Base-by-base conservation (phyloP, 2,329 filamentous ascomycete species). In the Conoideocrella luteorostrata region DNA sequence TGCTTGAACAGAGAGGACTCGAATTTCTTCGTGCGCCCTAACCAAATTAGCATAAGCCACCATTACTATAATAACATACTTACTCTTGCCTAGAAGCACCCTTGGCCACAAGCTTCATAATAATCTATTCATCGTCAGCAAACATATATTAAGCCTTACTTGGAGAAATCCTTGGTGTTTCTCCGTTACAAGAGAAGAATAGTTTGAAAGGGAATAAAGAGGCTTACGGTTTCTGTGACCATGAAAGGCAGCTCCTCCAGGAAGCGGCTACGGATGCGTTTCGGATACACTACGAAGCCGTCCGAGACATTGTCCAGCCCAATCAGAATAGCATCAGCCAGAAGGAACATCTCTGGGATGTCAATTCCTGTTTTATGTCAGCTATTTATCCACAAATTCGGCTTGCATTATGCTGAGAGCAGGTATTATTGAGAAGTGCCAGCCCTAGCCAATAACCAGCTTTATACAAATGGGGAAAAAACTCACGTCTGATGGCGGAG, bases 231-330 rank as follows among this genome's bases (percentile, higher is more conserved):
- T 45, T 55, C 60, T 7, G 82, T 89, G 7, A 81, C 76, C 84
- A 91, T 94, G 67, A 95, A 95, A 1, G 90, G 90, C 12, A 96
- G 77, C 65, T 94, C 86, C 49, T 82, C 76, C 53, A 81, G 75
- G 36, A 94, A 71, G 49, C 76, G 81, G 46, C 75, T 71, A 47
- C 74, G 70, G 60, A 94, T 88, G 44, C 81, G 73, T 45, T 78
- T 75, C 3, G 87, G 86, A 65, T 94, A 95, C 30, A 95, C 77
- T n/a, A 86, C 82, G 10, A 88, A 70, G 9, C 84, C 83, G 42
- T 74, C 71, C 23, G 72, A 74, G 36, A 88, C 75, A 53, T 88
- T 88, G 60, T 87, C 78, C 44, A 82, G 64, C 7, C 79, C 72
- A 38, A 86, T 77, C 7, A 83, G 68, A 51, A 88, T 76, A 17